These are phyloP conservation scores for Yarrowia porcina DNA, from an alignment of 805 yeast genomes.

Conservation along the genomic window DNA sequence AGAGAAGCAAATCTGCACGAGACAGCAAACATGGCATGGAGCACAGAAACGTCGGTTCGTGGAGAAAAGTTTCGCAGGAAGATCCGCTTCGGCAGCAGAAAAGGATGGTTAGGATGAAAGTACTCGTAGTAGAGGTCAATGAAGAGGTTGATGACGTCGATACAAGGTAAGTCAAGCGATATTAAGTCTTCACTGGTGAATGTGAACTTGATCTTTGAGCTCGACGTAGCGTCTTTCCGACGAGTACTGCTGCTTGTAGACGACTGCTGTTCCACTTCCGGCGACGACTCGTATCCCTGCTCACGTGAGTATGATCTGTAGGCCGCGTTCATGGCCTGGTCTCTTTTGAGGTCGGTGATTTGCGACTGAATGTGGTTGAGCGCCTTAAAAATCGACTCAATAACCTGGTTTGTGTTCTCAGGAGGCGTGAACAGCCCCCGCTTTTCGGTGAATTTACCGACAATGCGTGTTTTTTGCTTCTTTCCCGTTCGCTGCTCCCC, in stretches of 20 bases:
- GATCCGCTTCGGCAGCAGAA: conserved; percentile 21
- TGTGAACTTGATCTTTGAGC: conserved; percentile 8
- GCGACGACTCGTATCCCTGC: conserved; percentile 19
- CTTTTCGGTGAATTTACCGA: conserved; percentile 1
- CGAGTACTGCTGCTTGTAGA: conserved; percentile 3
- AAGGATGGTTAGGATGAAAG: conserved; percentile 27
- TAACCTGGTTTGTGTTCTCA: conserved; percentile 8
- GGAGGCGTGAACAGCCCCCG: neutral
- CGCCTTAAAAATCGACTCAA: conserved; percentile 13
- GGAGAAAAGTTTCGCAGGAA: conserved; percentile 22
- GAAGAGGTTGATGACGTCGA: conserved; percentile 23
- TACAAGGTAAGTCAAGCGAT: conserved; percentile 21
- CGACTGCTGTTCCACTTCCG: conserved; percentile 19
- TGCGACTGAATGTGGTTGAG: conserved; percentile 19
- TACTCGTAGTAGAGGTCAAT: conserved; percentile 27
- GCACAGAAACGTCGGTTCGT: conserved; percentile 15
- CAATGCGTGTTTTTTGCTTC: conserved; percentile 14
- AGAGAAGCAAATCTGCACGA: conserved; percentile 25
- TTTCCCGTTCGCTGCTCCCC: neutral
- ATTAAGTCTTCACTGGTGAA: conserved; percentile 18
- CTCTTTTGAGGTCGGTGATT: conserved; percentile 16
- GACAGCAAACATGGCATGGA: conserved; percentile 27
- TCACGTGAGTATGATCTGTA: conserved; percentile 10
- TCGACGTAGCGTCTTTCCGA: neutral
- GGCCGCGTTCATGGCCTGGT: conserved; percentile 18